Evolutionary conservation across 208 protist species (phyloP).

Genomic region (Acanthamoeba healyi): DNA sequence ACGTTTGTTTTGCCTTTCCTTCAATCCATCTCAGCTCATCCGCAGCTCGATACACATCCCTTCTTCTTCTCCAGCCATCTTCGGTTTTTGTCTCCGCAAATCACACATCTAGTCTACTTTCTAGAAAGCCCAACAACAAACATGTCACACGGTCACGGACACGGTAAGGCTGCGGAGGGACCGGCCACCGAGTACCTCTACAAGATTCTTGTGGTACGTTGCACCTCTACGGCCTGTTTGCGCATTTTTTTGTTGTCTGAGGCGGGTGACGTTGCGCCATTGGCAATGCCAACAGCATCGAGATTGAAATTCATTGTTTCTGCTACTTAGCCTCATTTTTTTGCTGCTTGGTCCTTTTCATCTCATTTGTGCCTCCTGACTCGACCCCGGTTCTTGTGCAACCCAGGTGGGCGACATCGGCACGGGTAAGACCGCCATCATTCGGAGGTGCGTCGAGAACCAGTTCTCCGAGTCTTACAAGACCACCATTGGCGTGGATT

Average conservation of each 20-base stretch:
- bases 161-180: conserved; percentile 29
- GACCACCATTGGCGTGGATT: conserved; percentile 89
- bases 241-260: too few species aligned
- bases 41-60: too few species aligned
- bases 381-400: conserved; percentile 80
- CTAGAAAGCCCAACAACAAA: too few species aligned
- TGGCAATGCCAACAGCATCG: too few species aligned
- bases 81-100: not conserved
- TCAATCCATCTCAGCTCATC: not conserved
- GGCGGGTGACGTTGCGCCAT: too few species aligned
- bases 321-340: too few species aligned
- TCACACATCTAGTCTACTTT: too few species aligned
- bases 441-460: conserved; percentile 81
- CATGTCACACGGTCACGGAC: conserved; percentile 10
- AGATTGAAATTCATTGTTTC: too few species aligned
- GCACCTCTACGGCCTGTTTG: too few species aligned
- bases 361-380: conserved; percentile 36
- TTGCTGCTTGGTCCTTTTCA: too few species aligned
- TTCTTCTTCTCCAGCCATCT: not conserved
- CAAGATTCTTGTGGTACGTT: conserved; percentile 83
- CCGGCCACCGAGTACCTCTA: conserved; percentile 75
- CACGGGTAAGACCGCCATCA: conserved; percentile 86
- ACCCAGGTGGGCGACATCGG: conserved; percentile 92
- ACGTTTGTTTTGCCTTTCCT: not conserved
- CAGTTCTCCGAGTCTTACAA: conserved; percentile 85